These are phyloP conservation scores for Coniochaeta sp. DNA, from an alignment of 2,329 filamentous ascomycete genomes.

Conservation along the genomic window DNA sequence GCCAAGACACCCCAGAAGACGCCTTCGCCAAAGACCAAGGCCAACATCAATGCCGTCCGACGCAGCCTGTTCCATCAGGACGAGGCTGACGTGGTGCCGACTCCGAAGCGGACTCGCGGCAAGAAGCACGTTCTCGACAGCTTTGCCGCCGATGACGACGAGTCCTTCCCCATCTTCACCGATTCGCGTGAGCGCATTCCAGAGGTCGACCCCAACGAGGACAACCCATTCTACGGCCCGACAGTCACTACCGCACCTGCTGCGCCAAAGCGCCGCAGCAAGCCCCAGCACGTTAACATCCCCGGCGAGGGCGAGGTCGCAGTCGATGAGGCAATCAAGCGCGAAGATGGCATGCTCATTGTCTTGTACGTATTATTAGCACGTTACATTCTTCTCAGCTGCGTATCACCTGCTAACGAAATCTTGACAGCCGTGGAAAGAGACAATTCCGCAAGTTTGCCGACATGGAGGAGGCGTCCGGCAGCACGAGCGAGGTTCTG, in stretches of 20 bases:
- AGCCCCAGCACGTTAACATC: slow-evolving; percentile 45
- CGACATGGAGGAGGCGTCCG: slow-evolving; percentile 25
- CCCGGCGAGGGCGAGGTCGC: slow-evolving; percentile 50
- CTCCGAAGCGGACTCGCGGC: slow-evolving; percentile 46
- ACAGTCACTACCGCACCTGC: slow-evolving; percentile 20
- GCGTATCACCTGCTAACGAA: slow-evolving; percentile 16
- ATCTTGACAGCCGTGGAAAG: slow-evolving; percentile 60
- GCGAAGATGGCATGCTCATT: slow-evolving; percentile 67
- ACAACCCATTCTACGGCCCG: slow-evolving; percentile 65
- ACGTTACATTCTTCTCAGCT: background rate
- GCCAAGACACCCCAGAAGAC: slow-evolving; percentile 69
- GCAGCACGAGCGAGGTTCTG: slow-evolving; percentile 21
- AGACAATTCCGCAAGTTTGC: slow-evolving; percentile 66
- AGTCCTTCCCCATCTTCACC: slow-evolving; percentile 65
- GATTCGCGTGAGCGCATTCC: slow-evolving; percentile 74
- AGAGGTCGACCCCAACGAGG: slow-evolving; percentile 52
- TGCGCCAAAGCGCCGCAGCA: slow-evolving; percentile 42
- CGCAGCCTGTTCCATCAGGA: slow-evolving; percentile 56
- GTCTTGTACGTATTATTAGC: slow-evolving; percentile 57
- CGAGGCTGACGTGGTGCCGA: slow-evolving; percentile 46
- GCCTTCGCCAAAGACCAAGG: slow-evolving; percentile 39
- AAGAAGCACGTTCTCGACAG: slow-evolving; percentile 55
- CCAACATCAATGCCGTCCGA: slow-evolving; percentile 46
- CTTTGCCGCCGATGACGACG: slow-evolving; percentile 49
- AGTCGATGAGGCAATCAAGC: slow-evolving; percentile 54